These are phyloP conservation scores for Cucumis cinereus DNA, from an alignment of 306 rosid genomes.

Conservation along the genomic window DNA sequence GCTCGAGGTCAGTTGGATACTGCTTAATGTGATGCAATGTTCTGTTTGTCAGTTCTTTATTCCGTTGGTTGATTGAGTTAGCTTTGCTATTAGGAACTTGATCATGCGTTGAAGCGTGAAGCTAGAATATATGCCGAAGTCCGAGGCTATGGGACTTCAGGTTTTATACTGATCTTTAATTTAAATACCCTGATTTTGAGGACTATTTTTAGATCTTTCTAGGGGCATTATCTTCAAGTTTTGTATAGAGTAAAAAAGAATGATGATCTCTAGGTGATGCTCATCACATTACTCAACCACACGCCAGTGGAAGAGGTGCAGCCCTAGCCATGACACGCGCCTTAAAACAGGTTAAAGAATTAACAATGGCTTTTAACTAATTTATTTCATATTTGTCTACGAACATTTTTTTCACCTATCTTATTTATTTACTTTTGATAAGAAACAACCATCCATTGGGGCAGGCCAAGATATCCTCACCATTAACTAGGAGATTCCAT, in stretches of 20 bases:
- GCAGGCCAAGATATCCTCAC: not conserved
- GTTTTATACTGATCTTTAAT: conserved; percentile 12
- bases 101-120: conserved; percentile 72
- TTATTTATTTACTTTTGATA: not conserved
- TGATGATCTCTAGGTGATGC: conserved; percentile 60
- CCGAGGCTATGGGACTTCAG: conserved; percentile 95
- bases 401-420: not conserved
- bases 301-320: conserved; percentile 80
- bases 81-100: conserved; percentile 42
- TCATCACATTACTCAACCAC: conserved; percentile 89
- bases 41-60: conserved; percentile 8
- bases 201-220: not conserved
- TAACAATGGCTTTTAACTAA: not conserved
- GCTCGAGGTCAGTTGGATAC: conserved; percentile 54
- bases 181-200: not conserved
- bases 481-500: not conserved
- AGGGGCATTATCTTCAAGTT: not conserved
- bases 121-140: conserved; percentile 85
- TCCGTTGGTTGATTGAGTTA: conserved; percentile 5
- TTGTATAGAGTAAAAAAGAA: conserved; percentile 15
- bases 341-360: conserved; percentile 53
- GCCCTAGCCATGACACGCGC: conserved; percentile 85
- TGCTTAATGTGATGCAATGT: not conserved
- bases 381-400: not conserved
- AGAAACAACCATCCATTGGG: not conserved